Evolutionary conservation across 148 eudicot species (phyloP).

Genomic region (Silene latifolia): DNA sequence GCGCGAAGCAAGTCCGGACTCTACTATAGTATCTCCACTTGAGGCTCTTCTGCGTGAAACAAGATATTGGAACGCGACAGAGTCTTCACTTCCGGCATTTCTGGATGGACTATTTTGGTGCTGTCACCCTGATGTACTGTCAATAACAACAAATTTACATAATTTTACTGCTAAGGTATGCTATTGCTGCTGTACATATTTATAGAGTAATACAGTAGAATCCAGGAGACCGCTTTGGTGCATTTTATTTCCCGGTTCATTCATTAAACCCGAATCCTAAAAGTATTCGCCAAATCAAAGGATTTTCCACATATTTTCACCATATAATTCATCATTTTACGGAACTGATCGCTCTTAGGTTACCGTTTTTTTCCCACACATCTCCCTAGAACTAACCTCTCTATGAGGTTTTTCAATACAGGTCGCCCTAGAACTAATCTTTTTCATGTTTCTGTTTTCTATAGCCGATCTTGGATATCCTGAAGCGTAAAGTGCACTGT

Average conservation of each 20-base stretch:
- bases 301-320: too few species aligned
- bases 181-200: too few species aligned
- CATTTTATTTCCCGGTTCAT: too few species aligned
- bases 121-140: conserved; percentile 16
- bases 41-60: not conserved
- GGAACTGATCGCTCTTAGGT: not conserved
- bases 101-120: conserved; percentile 14
- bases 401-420: too few species aligned
- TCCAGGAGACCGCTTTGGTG: too few species aligned
- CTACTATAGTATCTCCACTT: not conserved
- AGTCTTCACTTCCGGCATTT: not conserved
- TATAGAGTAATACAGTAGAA: too few species aligned
- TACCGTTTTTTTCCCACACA: too few species aligned
- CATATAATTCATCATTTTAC: too few species aligned
- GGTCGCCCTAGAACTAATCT: too few species aligned
- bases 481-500: not conserved
- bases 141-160: not conserved
- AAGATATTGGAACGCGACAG: not conserved
- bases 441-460: not conserved
- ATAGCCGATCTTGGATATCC: not conserved
- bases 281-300: too few species aligned
- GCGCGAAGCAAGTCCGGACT: not conserved
- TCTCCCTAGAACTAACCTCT: too few species aligned
- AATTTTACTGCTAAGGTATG: not conserved
- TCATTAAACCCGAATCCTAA: not conserved